Base-by-base conservation (phyloP, 2,329 filamentous ascomycete species). In the Metarhizium humberi region DNA sequence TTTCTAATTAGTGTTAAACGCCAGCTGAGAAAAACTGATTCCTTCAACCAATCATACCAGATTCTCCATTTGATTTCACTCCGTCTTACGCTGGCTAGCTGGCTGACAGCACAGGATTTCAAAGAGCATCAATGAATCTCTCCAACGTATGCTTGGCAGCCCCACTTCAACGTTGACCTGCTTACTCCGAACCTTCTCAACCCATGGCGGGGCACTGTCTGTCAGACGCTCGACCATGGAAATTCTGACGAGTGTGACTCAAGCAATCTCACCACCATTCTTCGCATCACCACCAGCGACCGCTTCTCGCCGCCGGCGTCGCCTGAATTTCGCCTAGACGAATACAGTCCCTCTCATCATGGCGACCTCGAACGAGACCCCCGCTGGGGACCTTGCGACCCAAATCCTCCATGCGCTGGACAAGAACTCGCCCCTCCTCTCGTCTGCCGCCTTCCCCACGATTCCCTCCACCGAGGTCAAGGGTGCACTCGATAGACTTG, bases 401-500 rank as follows among this genome's bases (percentile, higher is more conserved):
- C 75, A 82, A 64, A 77, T 92, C 62, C 79, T 92, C 63, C 78
- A 84, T 58, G 79, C 81, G 55, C 76, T 92, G 63, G 78, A 79
- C 69, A 75, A 80, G 64, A 73, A 81, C 58, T 81, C 85, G 62
- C 79, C 86, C 49, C 74, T 92, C 61, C 74, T 86, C 63, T 89
- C 88, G 53, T 76, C 77, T 65, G 81, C 89, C 64, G 78, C 79
- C 66, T 92, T 92, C 75, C 84, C 88, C 62, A 70, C 79, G 62
- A 73, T 78, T 64, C 77, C 82, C 65, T 87, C 86, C 65, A 76
- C 80, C 58, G 80, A 83, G 57, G 75, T 96, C 67, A 97, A 96
- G 76, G 87, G 88, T 60, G 89, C 90, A 34, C 79, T 97, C 60
- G 94, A 97, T 74, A 84, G 91, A 62, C 81, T 99, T 53, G 80